Base-by-base conservation (phyloP, 768 basidiomycete species). In the Gloeophyllum trabeum region DNA sequence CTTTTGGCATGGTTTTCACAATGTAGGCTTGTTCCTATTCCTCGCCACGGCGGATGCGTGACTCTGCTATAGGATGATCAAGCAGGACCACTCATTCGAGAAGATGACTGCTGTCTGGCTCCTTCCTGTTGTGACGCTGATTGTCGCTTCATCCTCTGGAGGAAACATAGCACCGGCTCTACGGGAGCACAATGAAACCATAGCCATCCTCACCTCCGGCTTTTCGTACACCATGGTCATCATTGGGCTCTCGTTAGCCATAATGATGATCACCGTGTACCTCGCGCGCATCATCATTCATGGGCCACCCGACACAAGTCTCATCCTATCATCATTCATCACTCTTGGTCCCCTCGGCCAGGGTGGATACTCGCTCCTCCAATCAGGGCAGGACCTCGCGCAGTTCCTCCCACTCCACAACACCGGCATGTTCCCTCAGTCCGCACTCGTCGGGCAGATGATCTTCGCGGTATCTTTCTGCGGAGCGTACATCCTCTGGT, bases 281-380 rank as follows among this genome's bases (percentile, higher is more conserved):
- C 55, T 73, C 23, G 57, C 63, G 22, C 65, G 73, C 3, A 55
- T 70, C 32, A 61, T 68, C 37, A 53, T 67, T 25, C 51, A 58
- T 22, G 69, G 67, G 5, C 61, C 64, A 0, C 67, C 67, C 14
- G 62, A 66, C 40, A 56, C 55, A 20, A 56, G 55, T 30, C 43
- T 65, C 44, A 58, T 70, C 44, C 53, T 70, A 36, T 68, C 66
- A 34, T 58, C 63, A 3, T 73, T 75, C 51, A 51, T 76, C 20
- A 65, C 69, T 5, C 61, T 76, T 26, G 74, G 74, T 4, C 74
- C 74, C 3, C 63, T 72, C 46, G 73, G 73, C 4, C 72, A 74
- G 51, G 73, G 70, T 19, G 69, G 69, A 4, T 70, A 61, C 48
- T 69, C 67, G 0, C 48, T 70, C 19, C 53, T 70, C 18, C 43